A percentile compares a stretch with the other conserved stretches of the same genome.
phyloP scores from a whole-genome alignment of 148 eudicot genomes.

The Euryodendron excelsum region DNA sequence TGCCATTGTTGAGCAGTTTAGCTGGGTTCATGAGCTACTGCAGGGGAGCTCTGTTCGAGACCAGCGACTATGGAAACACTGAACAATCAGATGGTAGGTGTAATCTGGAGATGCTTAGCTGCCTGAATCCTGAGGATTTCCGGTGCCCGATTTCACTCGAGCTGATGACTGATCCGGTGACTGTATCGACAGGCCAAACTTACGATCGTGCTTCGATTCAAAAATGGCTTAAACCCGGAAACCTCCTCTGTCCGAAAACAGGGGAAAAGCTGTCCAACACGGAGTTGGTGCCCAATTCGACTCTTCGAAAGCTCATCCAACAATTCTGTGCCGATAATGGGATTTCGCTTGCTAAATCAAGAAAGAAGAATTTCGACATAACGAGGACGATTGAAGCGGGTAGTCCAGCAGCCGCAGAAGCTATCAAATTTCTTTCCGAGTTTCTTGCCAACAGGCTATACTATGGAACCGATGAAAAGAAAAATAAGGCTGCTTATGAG shows the following conservation, averaged over 20 bases:
- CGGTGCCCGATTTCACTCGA: slow-evolving; percentile 90
- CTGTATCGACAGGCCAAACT: slow-evolving; percentile 70
- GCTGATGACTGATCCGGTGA: slow-evolving; percentile 85
- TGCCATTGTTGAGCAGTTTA: slow-evolving; percentile 44
- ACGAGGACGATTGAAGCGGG: slow-evolving; percentile 37
- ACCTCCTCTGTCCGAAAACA: slow-evolving; percentile 73
- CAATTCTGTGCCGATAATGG: slow-evolving; percentile 68
- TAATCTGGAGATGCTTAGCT: slow-evolving; percentile 30
- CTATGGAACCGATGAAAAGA: slow-evolving; percentile 47
- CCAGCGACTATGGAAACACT: slow-evolving; percentile 12
- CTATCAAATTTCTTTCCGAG: slow-evolving; percentile 46
- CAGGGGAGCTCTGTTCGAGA: slow-evolving; percentile 62
- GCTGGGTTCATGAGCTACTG: slow-evolving; percentile 70
- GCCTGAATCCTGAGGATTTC: slow-evolving; percentile 69
- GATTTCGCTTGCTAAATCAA: slow-evolving; percentile 48
- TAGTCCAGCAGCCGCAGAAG: slow-evolving; percentile 38
- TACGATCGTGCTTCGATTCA: slow-evolving; percentile 72
- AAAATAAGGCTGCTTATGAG: slow-evolving; percentile 68
- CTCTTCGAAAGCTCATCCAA: slow-evolving; percentile 56
- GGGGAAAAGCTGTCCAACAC: slow-evolving; percentile 55
- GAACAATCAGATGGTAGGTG: slow-evolving; percentile 22
- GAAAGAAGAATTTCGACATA: slow-evolving; percentile 42
- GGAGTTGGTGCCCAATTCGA: slow-evolving; percentile 63
- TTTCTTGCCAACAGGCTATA: slow-evolving; percentile 47
- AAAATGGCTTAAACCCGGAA: slow-evolving; percentile 75